These are phyloP conservation scores for Exophiala dermatitidis DNA, from an alignment of 2,329 filamentous ascomycete genomes.

Conservation along the genomic window DNA sequence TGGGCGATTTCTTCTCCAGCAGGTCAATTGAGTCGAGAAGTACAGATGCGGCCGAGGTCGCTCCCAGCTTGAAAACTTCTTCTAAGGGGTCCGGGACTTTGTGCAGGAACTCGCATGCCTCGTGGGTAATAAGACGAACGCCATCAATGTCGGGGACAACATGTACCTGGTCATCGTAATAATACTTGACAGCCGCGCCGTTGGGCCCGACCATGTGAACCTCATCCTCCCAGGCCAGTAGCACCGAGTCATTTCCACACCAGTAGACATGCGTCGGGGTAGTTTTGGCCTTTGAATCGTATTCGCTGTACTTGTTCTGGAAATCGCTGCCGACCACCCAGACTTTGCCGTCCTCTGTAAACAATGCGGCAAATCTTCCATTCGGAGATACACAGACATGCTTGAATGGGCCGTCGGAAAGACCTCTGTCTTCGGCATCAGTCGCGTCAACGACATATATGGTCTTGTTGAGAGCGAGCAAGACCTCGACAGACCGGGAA, in stretches of 20 bases:
- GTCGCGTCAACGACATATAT: conserved; percentile 80
- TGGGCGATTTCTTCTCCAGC: conserved; percentile 86
- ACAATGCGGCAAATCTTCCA: conserved; percentile 79
- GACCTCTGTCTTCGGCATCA: conserved; percentile 82
- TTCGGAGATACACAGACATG: conserved; percentile 89
- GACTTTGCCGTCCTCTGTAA: conserved; percentile 73
- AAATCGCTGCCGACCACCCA: conserved; percentile 96
- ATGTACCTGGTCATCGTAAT: conserved; percentile 87
- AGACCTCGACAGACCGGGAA: conserved; percentile 84
- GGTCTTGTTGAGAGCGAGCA: conserved; percentile 76
- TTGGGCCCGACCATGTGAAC: conserved; percentile 86
- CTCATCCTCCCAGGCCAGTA: conserved; percentile 96
- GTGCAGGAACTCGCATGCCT: conserved; percentile 95
- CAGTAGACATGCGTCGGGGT: conserved; percentile 83
- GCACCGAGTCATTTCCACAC: conserved; percentile 91
- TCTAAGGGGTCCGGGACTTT: conserved; percentile 81
- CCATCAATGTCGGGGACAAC: conserved; percentile 82
- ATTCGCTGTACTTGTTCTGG: conserved; percentile 83
- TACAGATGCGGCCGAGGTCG: conserved; percentile 84
- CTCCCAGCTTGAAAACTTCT: conserved; percentile 81
- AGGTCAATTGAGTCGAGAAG: conserved; percentile 86
- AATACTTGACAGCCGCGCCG: conserved; percentile 65
- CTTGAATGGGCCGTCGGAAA: conserved; percentile 86
- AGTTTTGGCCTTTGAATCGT: conserved; percentile 79
- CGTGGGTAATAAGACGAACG: conserved; percentile 81